Percentiles rank a stretch among this genome's conserved stretches.
phyloP scores from a whole-genome alignment of 176 grass and related monocot species.

The Oryza brachyantha region DNA sequence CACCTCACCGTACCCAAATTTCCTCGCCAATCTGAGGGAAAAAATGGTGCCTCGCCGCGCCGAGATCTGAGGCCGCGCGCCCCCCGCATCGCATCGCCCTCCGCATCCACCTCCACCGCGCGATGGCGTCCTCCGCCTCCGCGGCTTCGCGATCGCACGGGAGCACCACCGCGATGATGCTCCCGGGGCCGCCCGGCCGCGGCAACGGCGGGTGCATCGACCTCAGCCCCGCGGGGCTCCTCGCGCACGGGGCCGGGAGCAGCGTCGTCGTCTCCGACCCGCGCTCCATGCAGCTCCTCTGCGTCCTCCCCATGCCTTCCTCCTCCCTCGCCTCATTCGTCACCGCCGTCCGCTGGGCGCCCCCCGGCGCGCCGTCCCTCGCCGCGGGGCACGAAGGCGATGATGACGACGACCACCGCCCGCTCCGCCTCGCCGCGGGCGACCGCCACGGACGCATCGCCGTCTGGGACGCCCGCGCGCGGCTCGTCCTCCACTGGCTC shows the following conservation, averaged over 20 bases:
- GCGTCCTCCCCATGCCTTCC: slow-evolving; percentile 84
- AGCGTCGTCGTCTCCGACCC: slow-evolving; percentile 78
- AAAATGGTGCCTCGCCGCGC: slow-evolving; percentile 11
- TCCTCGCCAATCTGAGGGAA: slow-evolving; percentile 20
- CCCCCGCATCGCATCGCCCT: not conserved
- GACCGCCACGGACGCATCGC: slow-evolving; percentile 92
- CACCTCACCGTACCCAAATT: slow-evolving; percentile 2
- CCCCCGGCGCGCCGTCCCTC: slow-evolving; percentile 18
- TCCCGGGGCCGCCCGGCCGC: slow-evolving; percentile 79
- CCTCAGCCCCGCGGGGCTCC: slow-evolving; percentile 73
- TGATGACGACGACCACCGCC: slow-evolving; percentile 43
- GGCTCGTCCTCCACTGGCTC: slow-evolving; percentile 69
- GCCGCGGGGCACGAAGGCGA: slow-evolving; percentile 28
- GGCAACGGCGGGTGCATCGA: slow-evolving; percentile 87
- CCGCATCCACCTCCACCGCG: not conserved
- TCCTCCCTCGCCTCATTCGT: slow-evolving; percentile 54
- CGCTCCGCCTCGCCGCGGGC: slow-evolving; percentile 70
- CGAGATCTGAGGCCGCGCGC: slow-evolving; percentile 41
- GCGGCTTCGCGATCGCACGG: slow-evolving; percentile 39
- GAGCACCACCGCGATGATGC: slow-evolving; percentile 48
- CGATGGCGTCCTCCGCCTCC: slow-evolving; percentile 36
- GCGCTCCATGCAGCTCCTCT: slow-evolving; percentile 89
- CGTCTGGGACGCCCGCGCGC: slow-evolving; percentile 76
- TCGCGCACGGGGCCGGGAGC: slow-evolving; percentile 92
- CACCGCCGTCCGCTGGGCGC: slow-evolving; percentile 43